A percentile compares a stretch with the other conserved stretches of the same genome.
Conservation (phyloP, 164 flowering plant genomes). For the Nymphaea colorata region DNA sequence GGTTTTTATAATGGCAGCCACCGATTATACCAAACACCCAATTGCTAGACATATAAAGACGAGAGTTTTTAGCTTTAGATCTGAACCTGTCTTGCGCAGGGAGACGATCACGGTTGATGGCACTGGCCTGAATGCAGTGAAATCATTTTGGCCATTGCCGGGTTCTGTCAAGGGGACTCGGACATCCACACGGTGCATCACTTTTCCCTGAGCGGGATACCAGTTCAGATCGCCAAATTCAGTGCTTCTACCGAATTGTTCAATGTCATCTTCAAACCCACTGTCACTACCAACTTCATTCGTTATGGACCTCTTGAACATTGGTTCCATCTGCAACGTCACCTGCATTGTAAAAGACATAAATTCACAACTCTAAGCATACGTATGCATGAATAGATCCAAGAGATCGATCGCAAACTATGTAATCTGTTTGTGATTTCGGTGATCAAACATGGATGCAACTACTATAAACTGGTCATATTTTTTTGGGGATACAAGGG, state of each 20-base stretch:
- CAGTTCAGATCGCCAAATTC: not conserved
- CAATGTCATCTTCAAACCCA: slow-evolving; percentile 2
- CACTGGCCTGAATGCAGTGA: slow-evolving; percentile 4
- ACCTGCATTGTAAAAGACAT: not conserved
- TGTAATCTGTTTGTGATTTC: too few species aligned
- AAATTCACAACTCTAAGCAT: too few species aligned
- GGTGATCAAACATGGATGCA: too few species aligned
- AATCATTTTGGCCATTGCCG: slow-evolving; percentile 5
- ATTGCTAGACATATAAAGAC: too few species aligned
- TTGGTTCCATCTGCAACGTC: not conserved
- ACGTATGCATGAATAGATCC: too few species aligned
- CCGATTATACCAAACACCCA: too few species aligned
- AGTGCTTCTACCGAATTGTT: slow-evolving; percentile 1
- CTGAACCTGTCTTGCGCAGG: not conserved
- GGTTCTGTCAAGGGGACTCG: slow-evolving; percentile 2
- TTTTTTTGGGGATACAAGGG: too few species aligned
- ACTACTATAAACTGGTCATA: too few species aligned
- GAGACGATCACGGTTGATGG: not conserved
- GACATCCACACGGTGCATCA: slow-evolving; percentile 4
- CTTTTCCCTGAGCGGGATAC: slow-evolving; percentile 5
- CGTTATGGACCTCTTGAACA: slow-evolving; percentile 8
- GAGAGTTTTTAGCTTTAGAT: not conserved
- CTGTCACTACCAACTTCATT: slow-evolving; percentile 1
- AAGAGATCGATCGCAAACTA: too few species aligned
- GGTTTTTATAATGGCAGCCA: too few species aligned